These are phyloP conservation scores for Myriosclerotinia scirpicola DNA, from an alignment of 2,329 filamentous ascomycete genomes.

Conservation along the genomic window DNA sequence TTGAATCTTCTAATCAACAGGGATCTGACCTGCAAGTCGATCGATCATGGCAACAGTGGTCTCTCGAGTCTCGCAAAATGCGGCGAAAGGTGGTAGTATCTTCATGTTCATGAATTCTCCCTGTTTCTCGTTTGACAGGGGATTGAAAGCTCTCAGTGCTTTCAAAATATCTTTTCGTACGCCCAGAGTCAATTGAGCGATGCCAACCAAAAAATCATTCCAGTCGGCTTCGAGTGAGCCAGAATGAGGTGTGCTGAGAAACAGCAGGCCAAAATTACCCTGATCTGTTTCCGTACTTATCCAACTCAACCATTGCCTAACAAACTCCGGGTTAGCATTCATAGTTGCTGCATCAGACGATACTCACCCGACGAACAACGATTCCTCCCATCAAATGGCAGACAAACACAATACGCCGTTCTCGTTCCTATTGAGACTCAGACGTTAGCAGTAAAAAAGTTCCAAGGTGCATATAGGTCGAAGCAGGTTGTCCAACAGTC, in stretches of 20 bases:
- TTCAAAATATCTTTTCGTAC: neutral
- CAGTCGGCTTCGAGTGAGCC: conserved; percentile 3
- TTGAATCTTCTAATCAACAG: neutral
- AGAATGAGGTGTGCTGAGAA: neutral
- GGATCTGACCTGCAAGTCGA: neutral
- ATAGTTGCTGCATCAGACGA: neutral
- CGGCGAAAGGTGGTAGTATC: neutral
- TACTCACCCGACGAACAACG: conserved; percentile 6
- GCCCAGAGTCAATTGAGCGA: neutral
- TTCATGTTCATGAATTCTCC: conserved; percentile 1
- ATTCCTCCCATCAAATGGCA: conserved; percentile 7
- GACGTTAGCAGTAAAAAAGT: too few relatives aligned
- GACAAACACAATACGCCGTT: too few relatives aligned
- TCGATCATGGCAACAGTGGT: neutral
- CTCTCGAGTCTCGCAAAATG: neutral
- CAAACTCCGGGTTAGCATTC: neutral
- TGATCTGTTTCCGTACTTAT: neutral
- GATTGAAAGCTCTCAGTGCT: neutral
- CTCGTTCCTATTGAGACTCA: too few relatives aligned
- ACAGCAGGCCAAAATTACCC: neutral
- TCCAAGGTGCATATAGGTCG: too few relatives aligned
- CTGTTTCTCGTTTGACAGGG: neutral
- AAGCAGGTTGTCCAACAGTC: too few relatives aligned
- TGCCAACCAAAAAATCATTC: neutral
- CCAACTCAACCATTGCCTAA: conserved; percentile 4